phyloP scores from a whole-genome alignment of 768 basidiomycete genomes.

The Amanita molliuscula region DNA sequence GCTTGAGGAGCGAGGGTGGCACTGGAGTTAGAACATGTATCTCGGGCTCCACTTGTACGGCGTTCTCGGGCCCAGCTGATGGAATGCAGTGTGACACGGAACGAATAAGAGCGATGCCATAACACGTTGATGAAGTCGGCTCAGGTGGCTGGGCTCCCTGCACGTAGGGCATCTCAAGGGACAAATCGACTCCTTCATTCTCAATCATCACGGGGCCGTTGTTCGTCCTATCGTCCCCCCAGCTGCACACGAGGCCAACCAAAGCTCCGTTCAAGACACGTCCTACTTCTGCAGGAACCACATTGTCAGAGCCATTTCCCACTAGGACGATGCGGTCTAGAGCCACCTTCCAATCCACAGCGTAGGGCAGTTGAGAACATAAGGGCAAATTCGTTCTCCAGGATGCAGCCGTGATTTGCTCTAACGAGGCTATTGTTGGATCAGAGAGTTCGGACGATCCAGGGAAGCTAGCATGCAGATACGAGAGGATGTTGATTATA shows the following conservation, averaged over 20 bases:
- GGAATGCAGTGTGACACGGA: conserved; percentile 12
- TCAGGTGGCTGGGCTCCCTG: conserved; percentile 45
- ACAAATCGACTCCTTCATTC: conserved; percentile 27
- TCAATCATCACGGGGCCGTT: neutral
- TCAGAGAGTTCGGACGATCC: neutral
- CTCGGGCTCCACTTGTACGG: conserved; percentile 15
- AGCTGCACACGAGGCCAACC: conserved; percentile 54
- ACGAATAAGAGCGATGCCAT: conserved; percentile 74
- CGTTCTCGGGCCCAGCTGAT: neutral
- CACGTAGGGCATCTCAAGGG: conserved; percentile 37
- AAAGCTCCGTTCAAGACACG: conserved; percentile 73
- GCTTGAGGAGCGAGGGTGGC: conserved; percentile 32
- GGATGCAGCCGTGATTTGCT: conserved; percentile 25
- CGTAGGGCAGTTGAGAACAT: conserved; percentile 60
- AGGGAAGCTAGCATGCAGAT: conserved; percentile 51
- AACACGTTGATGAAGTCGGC: conserved; percentile 50
- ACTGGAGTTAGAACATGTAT: conserved; percentile 81
- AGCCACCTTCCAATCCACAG: conserved; percentile 46
- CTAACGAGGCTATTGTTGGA: conserved; percentile 10
- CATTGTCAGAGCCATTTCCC: conserved; percentile 73
- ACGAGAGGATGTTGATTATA: conserved; percentile 59
- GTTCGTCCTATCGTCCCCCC: neutral
- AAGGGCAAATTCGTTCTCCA: conserved; percentile 72
- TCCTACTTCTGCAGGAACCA: conserved; percentile 56
- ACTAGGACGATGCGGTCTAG: conserved; percentile 57